Evolutionary conservation across 257 asterid genomes (phyloP).

Genomic region (Solanum neorickii): DNA sequence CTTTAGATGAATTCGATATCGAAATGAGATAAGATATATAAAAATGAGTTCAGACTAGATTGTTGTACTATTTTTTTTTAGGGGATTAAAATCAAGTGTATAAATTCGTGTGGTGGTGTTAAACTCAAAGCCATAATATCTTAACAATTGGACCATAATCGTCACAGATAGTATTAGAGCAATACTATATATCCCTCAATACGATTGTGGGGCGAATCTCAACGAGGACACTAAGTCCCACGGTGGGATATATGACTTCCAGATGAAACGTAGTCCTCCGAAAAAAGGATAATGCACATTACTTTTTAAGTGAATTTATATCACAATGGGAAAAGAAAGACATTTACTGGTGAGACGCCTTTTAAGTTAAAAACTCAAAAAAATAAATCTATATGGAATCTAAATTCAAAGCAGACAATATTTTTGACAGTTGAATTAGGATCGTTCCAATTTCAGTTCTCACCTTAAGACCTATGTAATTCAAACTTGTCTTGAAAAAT

Average conservation of each 20-base stretch:
- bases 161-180: background rate
- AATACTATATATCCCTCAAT: background rate
- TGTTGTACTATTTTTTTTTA: rapidly evolving
- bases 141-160: background rate
- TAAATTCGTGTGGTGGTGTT: background rate
- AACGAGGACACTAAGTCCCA: background rate
- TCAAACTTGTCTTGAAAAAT: background rate
- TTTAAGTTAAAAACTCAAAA: background rate
- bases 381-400: background rate
- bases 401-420: background rate
- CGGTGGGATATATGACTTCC: background rate
- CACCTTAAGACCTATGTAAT: background rate
- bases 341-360: background rate
- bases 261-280: rapidly evolving
- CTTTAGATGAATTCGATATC: background rate
- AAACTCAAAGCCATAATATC: background rate
- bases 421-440: background rate
- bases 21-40: background rate
- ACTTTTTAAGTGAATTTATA: background rate
- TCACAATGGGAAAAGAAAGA: background rate
- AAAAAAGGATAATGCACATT: background rate
- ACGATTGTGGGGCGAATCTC: background rate
- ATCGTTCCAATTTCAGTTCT: background rate
- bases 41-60: rapidly evolving
- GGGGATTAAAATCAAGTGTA: background rate